A percentile compares a stretch with the other conserved stretches of the same genome.
Conservation (phyloP, 345 rosid genomes). For the Pugionium dolabratum region DNA sequence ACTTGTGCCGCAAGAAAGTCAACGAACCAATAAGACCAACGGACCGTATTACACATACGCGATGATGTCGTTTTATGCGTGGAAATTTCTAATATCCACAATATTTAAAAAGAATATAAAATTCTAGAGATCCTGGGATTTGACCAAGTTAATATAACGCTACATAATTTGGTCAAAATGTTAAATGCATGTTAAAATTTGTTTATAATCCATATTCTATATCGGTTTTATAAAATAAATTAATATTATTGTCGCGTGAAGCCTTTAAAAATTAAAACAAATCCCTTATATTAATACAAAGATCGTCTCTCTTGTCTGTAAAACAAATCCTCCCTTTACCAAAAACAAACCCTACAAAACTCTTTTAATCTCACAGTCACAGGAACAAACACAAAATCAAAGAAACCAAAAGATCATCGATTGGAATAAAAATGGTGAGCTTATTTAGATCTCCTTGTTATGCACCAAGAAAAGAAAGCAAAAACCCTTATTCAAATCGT, state of each 20-base stretch:
- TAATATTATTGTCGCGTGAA: constrained; percentile 34
- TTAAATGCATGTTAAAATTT: background rate
- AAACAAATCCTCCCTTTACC: constrained; percentile 14
- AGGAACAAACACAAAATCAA: constrained; percentile 5
- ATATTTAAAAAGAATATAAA: constrained; percentile 1
- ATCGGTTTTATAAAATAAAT: background rate
- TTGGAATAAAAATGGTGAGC: constrained; percentile 28
- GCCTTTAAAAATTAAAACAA: background rate
- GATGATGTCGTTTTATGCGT: constrained; percentile 10
- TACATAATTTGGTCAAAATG: constrained; percentile 27
- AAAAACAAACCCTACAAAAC: constrained; percentile 1
- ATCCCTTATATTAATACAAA: constrained; percentile 28
- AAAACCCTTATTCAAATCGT: constrained; percentile 70
- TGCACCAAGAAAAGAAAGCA: constrained; percentile 44
- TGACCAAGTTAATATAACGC: constrained; percentile 35
- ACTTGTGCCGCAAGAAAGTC: constrained; percentile 35
- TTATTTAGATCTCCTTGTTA: constrained; percentile 34
- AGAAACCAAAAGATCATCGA: constrained; percentile 24
- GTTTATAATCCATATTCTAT: background rate
- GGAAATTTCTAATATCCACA: constrained; percentile 29
- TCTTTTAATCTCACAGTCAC: constrained; percentile 10
- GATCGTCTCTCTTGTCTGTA: constrained; percentile 39
- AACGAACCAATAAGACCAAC: constrained; percentile 14
- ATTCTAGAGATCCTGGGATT: background rate
- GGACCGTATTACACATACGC: constrained; percentile 13